Evolutionary conservation across 805 yeast genomes (phyloP), one percentile per base, ranked within the genome.

Genomic region (Hagleromyces aurorensis): DNA sequence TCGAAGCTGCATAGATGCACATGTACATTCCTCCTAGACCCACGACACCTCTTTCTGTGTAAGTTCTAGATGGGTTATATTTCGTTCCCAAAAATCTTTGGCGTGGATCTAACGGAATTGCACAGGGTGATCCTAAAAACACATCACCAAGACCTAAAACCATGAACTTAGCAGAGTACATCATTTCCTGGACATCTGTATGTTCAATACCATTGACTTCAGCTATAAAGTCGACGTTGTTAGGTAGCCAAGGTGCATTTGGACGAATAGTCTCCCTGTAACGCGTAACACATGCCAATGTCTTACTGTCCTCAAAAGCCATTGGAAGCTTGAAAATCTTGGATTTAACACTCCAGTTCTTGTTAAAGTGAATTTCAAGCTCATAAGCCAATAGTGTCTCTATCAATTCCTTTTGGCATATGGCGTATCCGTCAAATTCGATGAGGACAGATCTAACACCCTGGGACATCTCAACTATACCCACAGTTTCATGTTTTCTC

Each of bases 11-110:
- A 61, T 89, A 89, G 46, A 89, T 87, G 65, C 97, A 89, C 97
- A 89, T 87, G 69, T 86, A 91, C 83, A 81, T 85, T 46, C 98
- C 97, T 40, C 98, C 98, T 54, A 91, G 78, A 51, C 98, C 98
- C 38, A 89, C 97, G 20, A 91, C 82, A 44, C 98, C 98, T 52
- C 85, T 84, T 21, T 96, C 95, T 2, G 98, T 89, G 64, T 70
- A 87, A 1, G 96, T 84, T 66, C 98, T 74, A 9, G 96, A 82
- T 21, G 98, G 98, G 55, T 89, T 89, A 63, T 89, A 91, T 61
- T 89, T 89, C 17, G 95, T 71, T 21, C 97, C 98, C 34, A 89
- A 63, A 37, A 86, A 70, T 49, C 96, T 72, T 49, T 87, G 96
- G 50, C 96, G 77, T 35, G 98, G 98, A 57, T 91, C 97, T 45